A percentile compares a stretch with the other conserved stretches of the same genome.
phyloP scores from a whole-genome alignment of 2,329 filamentous ascomycete species.

The Diplocarpon mali region DNA sequence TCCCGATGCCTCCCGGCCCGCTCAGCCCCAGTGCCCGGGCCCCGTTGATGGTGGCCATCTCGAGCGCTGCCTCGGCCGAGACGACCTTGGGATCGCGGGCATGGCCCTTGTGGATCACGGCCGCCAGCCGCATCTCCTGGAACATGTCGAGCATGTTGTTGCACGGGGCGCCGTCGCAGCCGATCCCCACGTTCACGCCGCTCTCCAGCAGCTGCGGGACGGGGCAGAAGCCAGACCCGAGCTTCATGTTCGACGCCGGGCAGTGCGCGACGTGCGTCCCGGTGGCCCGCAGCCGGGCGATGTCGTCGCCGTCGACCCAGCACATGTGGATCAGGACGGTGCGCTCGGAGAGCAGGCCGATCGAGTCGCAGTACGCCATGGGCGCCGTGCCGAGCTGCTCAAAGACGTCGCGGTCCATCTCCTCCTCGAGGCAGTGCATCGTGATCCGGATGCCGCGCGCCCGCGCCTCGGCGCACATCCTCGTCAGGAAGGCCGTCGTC shows the following conservation, averaged over 20 bases:
- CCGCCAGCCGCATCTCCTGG: conserved; percentile 9
- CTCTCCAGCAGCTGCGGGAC: conserved; percentile 5
- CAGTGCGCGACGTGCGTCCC: conserved; percentile 8
- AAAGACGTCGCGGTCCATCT: conserved; percentile 3
- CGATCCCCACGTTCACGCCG: conserved; percentile 5
- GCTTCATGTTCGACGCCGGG: conserved; percentile 7
- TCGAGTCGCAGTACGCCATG: conserved; percentile 5
- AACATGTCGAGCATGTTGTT: conserved; percentile 9
- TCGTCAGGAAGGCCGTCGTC: background rate
- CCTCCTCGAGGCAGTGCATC: conserved; percentile 7
- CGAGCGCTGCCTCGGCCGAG: conserved; percentile 27
- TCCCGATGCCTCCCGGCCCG: conserved; percentile 5
- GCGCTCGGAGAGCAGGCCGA: background rate
- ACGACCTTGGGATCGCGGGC: conserved; percentile 3
- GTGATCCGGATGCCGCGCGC: conserved; percentile 4
- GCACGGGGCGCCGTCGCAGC: conserved; percentile 9
- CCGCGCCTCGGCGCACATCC: background rate
- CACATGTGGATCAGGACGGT: conserved; percentile 9
- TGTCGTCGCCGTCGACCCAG: conserved; percentile 3
- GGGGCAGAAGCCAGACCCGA: conserved; percentile 4
- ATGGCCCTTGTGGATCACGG: conserved; percentile 7
- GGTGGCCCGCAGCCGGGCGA: conserved; percentile 1
- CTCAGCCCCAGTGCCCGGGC: conserved; percentile 9
- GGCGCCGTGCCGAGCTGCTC: background rate
- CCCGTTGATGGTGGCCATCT: conserved; percentile 14